These are phyloP conservation scores for Delphinella strobiligena DNA, from an alignment of 2,329 filamentous ascomycete species.

Conservation along the genomic window DNA sequence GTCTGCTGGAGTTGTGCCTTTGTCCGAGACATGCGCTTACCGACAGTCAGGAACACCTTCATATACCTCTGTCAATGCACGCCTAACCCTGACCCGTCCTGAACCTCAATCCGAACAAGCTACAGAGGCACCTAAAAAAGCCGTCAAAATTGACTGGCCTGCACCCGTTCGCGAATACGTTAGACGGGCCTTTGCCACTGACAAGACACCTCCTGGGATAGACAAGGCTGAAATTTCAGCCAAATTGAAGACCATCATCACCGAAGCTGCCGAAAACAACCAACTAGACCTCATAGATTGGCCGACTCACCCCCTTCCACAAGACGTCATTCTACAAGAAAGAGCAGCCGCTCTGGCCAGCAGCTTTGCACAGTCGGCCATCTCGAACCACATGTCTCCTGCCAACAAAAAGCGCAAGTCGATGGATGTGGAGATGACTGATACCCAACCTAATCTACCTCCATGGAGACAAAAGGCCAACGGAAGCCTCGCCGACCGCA, in stretches of 20 bases:
- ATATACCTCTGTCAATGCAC: slow-evolving; percentile 34
- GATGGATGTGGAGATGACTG: slow-evolving; percentile 44
- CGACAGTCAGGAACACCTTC: slow-evolving; percentile 22
- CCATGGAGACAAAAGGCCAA: slow-evolving; percentile 57
- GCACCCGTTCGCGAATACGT: slow-evolving; percentile 78
- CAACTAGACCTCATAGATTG: slow-evolving; percentile 67
- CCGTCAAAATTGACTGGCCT: slow-evolving; percentile 62
- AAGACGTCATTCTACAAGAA: slow-evolving; percentile 67
- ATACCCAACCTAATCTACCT: slow-evolving; percentile 41
- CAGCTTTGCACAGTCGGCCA: slow-evolving; percentile 13
- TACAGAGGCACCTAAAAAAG: slow-evolving; percentile 11
- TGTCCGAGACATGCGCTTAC: neutral
- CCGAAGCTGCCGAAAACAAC: slow-evolving; percentile 62
- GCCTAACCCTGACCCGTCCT: slow-evolving; percentile 24
- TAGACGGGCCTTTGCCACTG: slow-evolving; percentile 70
- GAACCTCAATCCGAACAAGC: slow-evolving; percentile 11
- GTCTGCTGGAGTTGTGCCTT: neutral
- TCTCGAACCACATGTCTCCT: slow-evolving; percentile 5
- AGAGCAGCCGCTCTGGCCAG: slow-evolving; percentile 40
- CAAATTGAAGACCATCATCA: slow-evolving; percentile 79
- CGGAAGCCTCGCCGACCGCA: slow-evolving; percentile 59
- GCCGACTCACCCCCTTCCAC: slow-evolving; percentile 71
- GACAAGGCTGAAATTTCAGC: slow-evolving; percentile 59
- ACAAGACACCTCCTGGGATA: slow-evolving; percentile 41
- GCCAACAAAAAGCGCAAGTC: slow-evolving; percentile 70